Percentiles rank a stretch among this genome's conserved stretches.
Evolutionary conservation across 306 rosid species (phyloP).

Genomic region (Prunus kanzakura): DNA sequence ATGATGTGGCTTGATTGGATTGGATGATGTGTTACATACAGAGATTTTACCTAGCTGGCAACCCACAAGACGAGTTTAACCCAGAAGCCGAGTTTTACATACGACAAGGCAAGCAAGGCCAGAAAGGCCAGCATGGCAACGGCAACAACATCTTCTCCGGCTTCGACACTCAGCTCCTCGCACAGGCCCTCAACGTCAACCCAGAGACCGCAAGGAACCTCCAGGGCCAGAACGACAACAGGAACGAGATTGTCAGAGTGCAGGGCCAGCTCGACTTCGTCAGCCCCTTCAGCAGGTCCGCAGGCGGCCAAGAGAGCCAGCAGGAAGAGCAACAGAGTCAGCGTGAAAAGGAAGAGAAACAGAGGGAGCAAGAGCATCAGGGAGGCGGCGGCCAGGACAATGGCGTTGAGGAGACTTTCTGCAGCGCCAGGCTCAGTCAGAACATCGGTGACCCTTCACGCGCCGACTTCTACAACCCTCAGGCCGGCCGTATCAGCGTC

Average conservation of each 20-base stretch:
- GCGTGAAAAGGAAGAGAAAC: not conserved
- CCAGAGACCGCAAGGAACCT: constrained; percentile 28
- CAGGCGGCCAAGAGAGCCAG: not conserved
- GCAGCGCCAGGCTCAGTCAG: constrained; percentile 20
- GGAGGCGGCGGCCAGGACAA: not conserved
- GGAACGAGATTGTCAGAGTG: constrained; percentile 43
- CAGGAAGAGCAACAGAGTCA: constrained; percentile 14
- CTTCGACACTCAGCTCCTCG: constrained; percentile 23
- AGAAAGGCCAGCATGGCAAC: not conserved
- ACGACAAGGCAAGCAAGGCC: too few relatives aligned
- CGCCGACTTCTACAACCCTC: constrained; percentile 27
- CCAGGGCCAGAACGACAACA: constrained; percentile 25
- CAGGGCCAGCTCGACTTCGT: constrained; percentile 26
- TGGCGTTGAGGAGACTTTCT: constrained; percentile 30
- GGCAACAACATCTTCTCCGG: constrained; percentile 46
- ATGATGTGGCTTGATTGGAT: too few relatives aligned
- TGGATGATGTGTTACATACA: not conserved
- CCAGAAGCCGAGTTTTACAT: too few relatives aligned
- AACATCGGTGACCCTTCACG: constrained; percentile 22
- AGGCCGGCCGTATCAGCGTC: constrained; percentile 28
- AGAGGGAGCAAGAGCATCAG: not conserved
- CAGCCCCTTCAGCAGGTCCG: constrained; percentile 25
- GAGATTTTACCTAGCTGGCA: constrained; percentile 65
- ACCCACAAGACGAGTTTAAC: constrained; percentile 42
- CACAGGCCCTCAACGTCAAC: constrained; percentile 34